Base-by-base conservation (phyloP, 2,329 filamentous ascomycete genomes). In the Fusarium sublunatum region DNA sequence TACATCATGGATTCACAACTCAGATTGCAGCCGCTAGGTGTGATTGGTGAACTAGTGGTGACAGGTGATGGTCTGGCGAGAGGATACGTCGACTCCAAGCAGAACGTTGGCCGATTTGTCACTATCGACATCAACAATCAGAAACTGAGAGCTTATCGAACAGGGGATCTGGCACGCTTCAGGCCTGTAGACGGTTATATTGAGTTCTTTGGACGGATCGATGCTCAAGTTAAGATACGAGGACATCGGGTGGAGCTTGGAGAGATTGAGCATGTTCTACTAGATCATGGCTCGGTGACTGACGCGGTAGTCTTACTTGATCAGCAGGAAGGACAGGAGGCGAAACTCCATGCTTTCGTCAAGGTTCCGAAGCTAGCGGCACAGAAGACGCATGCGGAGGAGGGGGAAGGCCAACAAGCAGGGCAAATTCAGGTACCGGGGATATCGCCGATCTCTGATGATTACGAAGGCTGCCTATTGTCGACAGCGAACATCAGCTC, bases 221-320 rank as follows among this genome's bases (percentile, higher is more conserved):
- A 74, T 19, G 36, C 44, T 5, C 72, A 74, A 22, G 47, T 72
- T 50, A 74, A 74, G 54, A 66, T 75, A 7, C 57, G 70, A 35
- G 72, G 73, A 7, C 64, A 74, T 7, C 69, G 73, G 1, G 36
- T 75, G 13, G 52, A 54, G 7, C 31, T 38, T 2, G 52, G 31
- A 2, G 52, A 54, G 25, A 65, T 75, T 6, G 71, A 75, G 13
- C 58, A 66, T 8, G 54, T 39, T 39, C 36, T 39, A 8, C 36
- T 39, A 2, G n/a, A 15, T 7, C 36, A 39, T 22, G 36, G 11
- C 36, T 39, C 26, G 12, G 26, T 24, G 8, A 15, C 28, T 19
- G 26, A 32, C 31, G 25, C 40, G 28, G 28, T 28, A n/a, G 24
- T 24, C 40, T n/a, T 28, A n/a, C 8, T 32, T 19, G 26, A 45